Conservation (phyloP, 306 rosid genomes). For the Pachyrhizus erosus region DNA sequence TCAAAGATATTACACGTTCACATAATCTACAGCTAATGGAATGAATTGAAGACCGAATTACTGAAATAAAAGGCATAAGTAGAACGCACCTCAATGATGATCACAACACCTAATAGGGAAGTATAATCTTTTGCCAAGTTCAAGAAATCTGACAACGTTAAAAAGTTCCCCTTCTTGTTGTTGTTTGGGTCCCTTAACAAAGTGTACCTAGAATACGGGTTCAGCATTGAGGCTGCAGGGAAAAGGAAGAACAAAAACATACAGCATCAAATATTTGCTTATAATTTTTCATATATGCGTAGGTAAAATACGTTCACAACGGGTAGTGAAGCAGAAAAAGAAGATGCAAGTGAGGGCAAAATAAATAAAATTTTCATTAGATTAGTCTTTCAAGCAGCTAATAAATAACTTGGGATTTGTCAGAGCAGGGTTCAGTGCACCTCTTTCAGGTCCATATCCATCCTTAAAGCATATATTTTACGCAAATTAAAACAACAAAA, state of each 20-base stretch:
- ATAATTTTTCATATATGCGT: neutral
- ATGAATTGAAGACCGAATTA: neutral
- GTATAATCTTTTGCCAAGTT: conserved; percentile 56
- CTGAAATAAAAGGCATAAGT: conserved; percentile 12
- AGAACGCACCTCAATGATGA: conserved; percentile 70
- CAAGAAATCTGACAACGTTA: conserved; percentile 72
- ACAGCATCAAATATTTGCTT: conserved; percentile 33
- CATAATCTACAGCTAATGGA: neutral
- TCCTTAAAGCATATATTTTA: neutral
- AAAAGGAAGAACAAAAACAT: neutral
- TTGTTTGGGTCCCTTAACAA: conserved; percentile 58
- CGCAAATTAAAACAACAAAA: neutral
- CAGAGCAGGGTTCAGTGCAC: neutral
- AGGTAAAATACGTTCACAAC: neutral
- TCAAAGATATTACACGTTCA: neutral
- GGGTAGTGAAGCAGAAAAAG: neutral
- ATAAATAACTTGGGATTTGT: conserved; percentile 29
- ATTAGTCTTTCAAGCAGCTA: neutral
- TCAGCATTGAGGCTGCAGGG: conserved; percentile 67
- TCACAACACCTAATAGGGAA: conserved; percentile 70
- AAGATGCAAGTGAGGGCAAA: neutral
- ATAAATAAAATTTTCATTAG: neutral
- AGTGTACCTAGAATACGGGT: conserved; percentile 29
- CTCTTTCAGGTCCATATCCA: neutral
- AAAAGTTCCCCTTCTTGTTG: conserved; percentile 44